Base-by-base conservation (phyloP, 371 early-diverging fungal species). In the Apophysomyces ossiformis region DNA sequence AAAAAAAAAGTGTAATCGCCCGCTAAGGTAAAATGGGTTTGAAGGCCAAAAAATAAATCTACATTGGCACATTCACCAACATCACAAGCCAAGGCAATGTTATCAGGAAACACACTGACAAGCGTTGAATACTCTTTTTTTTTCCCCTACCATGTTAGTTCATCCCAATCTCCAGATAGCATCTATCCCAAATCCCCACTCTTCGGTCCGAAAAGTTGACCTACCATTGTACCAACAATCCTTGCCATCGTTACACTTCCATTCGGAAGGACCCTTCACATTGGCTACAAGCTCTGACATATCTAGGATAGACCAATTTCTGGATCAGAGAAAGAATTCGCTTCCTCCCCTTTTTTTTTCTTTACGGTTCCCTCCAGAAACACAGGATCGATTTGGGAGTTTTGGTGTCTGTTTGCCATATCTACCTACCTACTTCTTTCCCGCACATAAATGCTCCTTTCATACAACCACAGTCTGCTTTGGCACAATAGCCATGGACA, bases 41-140 rank as follows among this genome's bases (percentile, higher is more conserved):
- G 11, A 66, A 77, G 57, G 80, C 79, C 47, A 72, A 59, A 56
- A 71, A 78, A 56, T 74, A n/a, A n/a, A n/a, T n/a, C n/a, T n/a
- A n/a, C 73, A 68, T 78, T 82, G 32, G 78, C 87, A 65, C 89
- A 89, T 69, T 87, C 89, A 7, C 89, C 89, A 60, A 83, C 84
- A 65, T 74, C 72, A 61, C 89, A 89, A 38, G 71, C 69, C 16
- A 89, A 62, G 16, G 63, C 63, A 32, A 89, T 81, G n/a, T 87
- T 87, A 64, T 81, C 76, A 1, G 87, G 87, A 61, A 89, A 87
- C 1, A 89, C 69, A 32, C 61, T 73, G 6, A 74, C 76, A 26
- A 89, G 66, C 36, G 73, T 82, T 46, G 77, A 89, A 68, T 85
- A 85, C 74, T 78, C 86, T 83, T 66, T 26, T 26, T 26, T 83